A percentile compares a stretch with the other conserved stretches of the same genome.
These are phyloP conservation scores for Pythium rishiriense DNA, from an alignment of 352 stramenopile species.

Conservation along the genomic window DNA sequence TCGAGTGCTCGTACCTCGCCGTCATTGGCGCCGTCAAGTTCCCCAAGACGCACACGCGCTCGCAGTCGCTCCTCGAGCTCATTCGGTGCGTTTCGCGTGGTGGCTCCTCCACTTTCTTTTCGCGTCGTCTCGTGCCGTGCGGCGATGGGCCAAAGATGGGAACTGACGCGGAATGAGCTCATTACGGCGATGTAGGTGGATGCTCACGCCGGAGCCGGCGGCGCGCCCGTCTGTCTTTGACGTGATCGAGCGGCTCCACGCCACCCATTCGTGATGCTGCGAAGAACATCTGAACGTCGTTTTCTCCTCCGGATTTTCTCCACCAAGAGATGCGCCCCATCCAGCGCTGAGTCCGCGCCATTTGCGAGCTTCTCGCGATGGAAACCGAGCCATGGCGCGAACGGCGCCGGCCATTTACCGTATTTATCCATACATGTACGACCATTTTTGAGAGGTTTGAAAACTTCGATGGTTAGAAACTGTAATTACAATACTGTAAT, in stretches of 20 bases:
- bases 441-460: neutral
- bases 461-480: too few relatives aligned
- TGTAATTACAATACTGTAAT: neutral
- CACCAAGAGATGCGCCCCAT: conserved; percentile 9
- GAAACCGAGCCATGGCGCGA: conserved; percentile 14
- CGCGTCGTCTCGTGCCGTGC: neutral
- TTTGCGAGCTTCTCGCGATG: conserved; percentile 8
- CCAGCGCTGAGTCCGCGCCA: conserved; percentile 22
- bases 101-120: too few relatives aligned
- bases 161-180: conserved; percentile 13
- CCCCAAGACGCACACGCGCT: conserved; percentile 59
- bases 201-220: conserved; percentile 56
- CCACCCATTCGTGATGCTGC: conserved; percentile 20
- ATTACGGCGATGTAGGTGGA: conserved; percentile 45
- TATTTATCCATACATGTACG: conserved; percentile 23
- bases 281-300: neutral
- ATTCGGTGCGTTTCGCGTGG: conserved; percentile 57
- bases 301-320: neutral
- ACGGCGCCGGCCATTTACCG: neutral
- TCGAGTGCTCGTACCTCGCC: conserved; percentile 85
- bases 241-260: conserved; percentile 65
- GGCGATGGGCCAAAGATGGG: neutral
- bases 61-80: conserved; percentile 59
- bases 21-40: conserved; percentile 87
- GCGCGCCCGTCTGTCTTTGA: conserved; percentile 63